Evolutionary conservation across 2,329 filamentous ascomycete genomes (phyloP).

Genomic region (Fusarium pininemorale): DNA sequence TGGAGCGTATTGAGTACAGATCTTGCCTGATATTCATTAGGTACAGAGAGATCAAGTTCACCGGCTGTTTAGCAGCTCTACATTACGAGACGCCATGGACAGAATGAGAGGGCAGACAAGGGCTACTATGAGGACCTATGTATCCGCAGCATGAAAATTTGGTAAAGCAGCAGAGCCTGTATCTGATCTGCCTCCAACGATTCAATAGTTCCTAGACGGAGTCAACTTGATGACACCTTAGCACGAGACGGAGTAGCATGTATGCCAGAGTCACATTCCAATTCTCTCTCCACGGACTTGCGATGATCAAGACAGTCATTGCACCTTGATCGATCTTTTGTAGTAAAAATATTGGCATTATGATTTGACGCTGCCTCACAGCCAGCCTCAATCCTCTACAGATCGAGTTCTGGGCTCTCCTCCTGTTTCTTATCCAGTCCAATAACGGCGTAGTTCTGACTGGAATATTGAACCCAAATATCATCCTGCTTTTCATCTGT

Average conservation of each 20-base stretch:
- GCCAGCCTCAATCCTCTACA: not conserved
- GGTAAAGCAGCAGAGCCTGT: not conserved
- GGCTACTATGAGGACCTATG: not conserved
- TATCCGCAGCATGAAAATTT: too few relatives aligned
- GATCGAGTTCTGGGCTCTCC: not conserved
- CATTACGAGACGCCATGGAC: fast-evolving
- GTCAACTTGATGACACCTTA: not conserved
- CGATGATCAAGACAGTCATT: not conserved
- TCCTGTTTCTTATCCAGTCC: not conserved
- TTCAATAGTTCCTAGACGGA: too few relatives aligned
- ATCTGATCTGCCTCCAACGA: not conserved
- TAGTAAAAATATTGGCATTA: not conserved
- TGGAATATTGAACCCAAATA: not conserved
- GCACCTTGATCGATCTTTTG: fast-evolving
- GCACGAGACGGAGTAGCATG: too few relatives aligned
- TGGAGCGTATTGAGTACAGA: fast-evolving
- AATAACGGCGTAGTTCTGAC: not conserved
- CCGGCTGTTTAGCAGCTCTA: too few relatives aligned
- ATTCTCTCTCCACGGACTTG: not conserved
- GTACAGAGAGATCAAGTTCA: not conserved
- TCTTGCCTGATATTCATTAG: too few relatives aligned
- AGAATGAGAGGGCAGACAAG: not conserved
- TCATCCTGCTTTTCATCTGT: not conserved
- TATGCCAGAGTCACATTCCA: too few relatives aligned
- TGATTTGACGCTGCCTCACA: too few relatives aligned